phyloP scores from a whole-genome alignment of 371 early-diverging fungal species.

The Circinella minor region DNA sequence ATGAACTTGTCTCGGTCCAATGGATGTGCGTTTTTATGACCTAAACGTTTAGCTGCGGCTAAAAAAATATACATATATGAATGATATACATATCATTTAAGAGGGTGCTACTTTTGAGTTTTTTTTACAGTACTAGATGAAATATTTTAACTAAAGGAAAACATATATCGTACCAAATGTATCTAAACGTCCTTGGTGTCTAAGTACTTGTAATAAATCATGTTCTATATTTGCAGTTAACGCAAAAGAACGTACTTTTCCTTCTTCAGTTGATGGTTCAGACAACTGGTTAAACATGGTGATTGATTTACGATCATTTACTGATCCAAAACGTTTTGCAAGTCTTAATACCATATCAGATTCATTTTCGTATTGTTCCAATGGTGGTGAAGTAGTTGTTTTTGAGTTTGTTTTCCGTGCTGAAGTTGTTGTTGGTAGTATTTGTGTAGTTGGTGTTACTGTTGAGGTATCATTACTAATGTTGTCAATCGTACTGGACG shows the following conservation, averaged over 20 bases:
- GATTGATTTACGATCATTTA: constrained; percentile 19
- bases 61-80: background rate
- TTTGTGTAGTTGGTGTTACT: background rate
- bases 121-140: no score
- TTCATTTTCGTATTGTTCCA: constrained; percentile 15
- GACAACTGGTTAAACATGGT: constrained; percentile 6
- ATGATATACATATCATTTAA: no score
- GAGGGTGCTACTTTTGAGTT: no score
- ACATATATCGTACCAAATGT: constrained; percentile 8
- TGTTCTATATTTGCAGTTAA: constrained; percentile 25
- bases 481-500: no score
- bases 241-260: constrained; percentile 12
- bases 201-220: constrained; percentile 27
- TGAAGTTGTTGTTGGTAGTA: background rate
- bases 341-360: background rate
- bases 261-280: background rate
- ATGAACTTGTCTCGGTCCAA: constrained; percentile 44
- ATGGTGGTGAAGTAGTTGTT: background rate
- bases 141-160: no score
- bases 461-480: no score
- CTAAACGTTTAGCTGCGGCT: background rate
- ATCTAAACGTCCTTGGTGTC: constrained; percentile 5
- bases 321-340: constrained; percentile 9
- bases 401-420: background rate
- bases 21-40: constrained; percentile 1